These are phyloP conservation scores for Colletotrichum sublineola DNA, from an alignment of 2,329 filamentous ascomycete species.

Conservation along the genomic window DNA sequence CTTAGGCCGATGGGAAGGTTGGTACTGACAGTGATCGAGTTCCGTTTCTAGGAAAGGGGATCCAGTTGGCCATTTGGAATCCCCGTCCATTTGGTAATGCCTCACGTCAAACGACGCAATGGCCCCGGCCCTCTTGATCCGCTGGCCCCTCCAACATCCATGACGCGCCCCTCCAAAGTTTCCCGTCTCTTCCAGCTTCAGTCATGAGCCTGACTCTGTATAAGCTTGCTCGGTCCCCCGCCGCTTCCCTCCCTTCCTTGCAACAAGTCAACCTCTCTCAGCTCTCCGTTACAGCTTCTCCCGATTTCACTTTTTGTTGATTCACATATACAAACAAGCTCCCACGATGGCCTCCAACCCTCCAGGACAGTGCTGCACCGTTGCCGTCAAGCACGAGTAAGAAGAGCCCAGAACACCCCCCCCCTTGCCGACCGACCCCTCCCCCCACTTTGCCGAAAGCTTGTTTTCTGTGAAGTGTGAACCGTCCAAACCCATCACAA, in stretches of 20 bases:
- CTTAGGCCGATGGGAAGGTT: not conserved
- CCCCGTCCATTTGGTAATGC: conserved; percentile 31
- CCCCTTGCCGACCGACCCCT: conserved; percentile 16
- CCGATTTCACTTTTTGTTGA: not conserved
- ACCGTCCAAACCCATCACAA: not conserved
- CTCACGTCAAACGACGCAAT: conserved; percentile 32
- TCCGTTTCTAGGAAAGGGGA: conserved; percentile 5
- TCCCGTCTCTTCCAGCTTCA: conserved; percentile 8
- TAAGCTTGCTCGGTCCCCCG: conserved; percentile 14
- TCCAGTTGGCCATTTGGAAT: conserved; percentile 15
- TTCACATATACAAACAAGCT: not conserved
- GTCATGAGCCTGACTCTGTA: conserved; percentile 12
- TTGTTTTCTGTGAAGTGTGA: not conserved
- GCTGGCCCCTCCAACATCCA: conserved; percentile 6
- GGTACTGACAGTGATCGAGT: not conserved
- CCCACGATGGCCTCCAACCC: conserved; percentile 66
- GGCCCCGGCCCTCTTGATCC: conserved; percentile 8
- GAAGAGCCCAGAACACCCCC: conserved; percentile 43
- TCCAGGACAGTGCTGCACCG: conserved; percentile 65
- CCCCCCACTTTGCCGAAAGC: conserved; percentile 30
- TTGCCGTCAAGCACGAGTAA: conserved; percentile 67
- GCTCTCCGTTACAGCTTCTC: not conserved
- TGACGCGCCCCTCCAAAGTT: conserved; percentile 15
- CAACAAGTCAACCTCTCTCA: not conserved
- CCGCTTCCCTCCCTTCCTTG: not conserved